Conservation (phyloP, 805 yeast genomes). For the Candida loeiensis region DNA sequence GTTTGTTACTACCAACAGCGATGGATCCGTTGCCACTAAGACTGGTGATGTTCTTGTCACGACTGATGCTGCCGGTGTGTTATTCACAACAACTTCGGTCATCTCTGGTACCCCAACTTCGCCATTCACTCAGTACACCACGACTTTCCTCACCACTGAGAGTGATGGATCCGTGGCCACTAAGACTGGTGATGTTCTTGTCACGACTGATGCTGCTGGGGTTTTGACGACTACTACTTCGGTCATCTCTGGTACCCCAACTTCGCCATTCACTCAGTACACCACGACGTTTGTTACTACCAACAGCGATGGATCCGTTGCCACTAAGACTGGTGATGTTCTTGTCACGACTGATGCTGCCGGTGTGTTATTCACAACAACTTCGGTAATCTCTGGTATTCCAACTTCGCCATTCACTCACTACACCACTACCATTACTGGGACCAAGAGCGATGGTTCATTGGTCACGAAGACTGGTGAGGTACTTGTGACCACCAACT, state of each 20-base stretch:
- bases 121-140: constrained; percentile 13
- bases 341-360: constrained; percentile 16
- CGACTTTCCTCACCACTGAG: constrained; percentile 16
- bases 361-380: constrained; percentile 2
- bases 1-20: constrained; percentile 12
- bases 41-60: constrained; percentile 18
- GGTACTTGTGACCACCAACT: constrained; percentile 11
- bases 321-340: constrained; percentile 15
- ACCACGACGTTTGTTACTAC: constrained; percentile 14
- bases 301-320: constrained; percentile 12
- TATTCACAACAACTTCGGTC: constrained; percentile 14
- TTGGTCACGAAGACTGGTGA: constrained; percentile 9
- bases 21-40: constrained; percentile 15
- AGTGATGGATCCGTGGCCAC: constrained; percentile 15
- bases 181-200: constrained; percentile 18
- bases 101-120: constrained; percentile 8
- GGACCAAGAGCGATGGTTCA: constrained; percentile 8
- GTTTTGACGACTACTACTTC: constrained; percentile 14
- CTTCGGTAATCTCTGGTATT: neutral
- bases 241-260: constrained; percentile 4
- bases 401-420: constrained; percentile 5
- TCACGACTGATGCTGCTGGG: constrained; percentile 17
- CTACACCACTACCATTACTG: constrained; percentile 8
- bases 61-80: constrained; percentile 15
- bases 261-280: constrained; percentile 10